A percentile compares a stretch with the other conserved stretches of the same genome.
These are phyloP conservation scores for Cryphonectria radicalis DNA, from an alignment of 2,329 filamentous ascomycete genomes.

Conservation along the genomic window DNA sequence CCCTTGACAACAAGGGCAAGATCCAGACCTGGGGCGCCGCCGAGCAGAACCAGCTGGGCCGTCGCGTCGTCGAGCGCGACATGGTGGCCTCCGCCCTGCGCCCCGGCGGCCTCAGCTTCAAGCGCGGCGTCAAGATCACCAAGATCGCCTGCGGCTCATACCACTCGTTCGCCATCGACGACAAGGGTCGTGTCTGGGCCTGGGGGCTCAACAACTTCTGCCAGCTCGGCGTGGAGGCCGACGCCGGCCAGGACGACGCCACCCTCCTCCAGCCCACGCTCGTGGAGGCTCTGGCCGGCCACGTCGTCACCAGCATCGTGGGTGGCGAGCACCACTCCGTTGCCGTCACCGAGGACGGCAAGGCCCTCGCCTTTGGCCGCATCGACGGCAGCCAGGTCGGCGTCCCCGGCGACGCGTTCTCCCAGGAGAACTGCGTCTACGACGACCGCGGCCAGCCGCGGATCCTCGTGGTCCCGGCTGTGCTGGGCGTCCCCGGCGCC, in stretches of 20 bases:
- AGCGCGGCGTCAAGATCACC: constrained; percentile 63
- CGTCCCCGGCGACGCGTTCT: constrained; percentile 58
- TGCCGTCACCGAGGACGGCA: constrained; percentile 60
- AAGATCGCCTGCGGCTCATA: constrained; percentile 72
- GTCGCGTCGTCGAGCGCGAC: constrained; percentile 64
- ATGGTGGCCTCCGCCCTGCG: constrained; percentile 40
- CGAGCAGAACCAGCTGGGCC: constrained; percentile 67
- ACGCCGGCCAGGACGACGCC: constrained; percentile 69
- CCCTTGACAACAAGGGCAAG: constrained; percentile 66
- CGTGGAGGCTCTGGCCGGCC: constrained; percentile 66
- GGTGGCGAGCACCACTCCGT: constrained; percentile 77
- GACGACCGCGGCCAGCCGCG: constrained; percentile 69
- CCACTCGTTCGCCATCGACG: constrained; percentile 80
- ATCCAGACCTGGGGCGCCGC: constrained; percentile 75
- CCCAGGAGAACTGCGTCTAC: constrained; percentile 62
- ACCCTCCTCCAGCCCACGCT: constrained; percentile 73
- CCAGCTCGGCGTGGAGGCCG: constrained; percentile 68
- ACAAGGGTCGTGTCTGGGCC: constrained; percentile 71
- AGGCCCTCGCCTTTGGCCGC: constrained; percentile 65
- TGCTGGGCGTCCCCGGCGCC: constrained; percentile 60
- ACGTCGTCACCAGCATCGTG: constrained; percentile 68
- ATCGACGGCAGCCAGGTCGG: constrained; percentile 61
- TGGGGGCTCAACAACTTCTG: constrained; percentile 91
- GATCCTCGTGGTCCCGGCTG: constrained; percentile 70
- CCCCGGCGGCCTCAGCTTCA: constrained; percentile 40